Evolutionary conservation across 2,329 filamentous ascomycete species (phyloP).

Genomic region (Fusarium nelsonii): DNA sequence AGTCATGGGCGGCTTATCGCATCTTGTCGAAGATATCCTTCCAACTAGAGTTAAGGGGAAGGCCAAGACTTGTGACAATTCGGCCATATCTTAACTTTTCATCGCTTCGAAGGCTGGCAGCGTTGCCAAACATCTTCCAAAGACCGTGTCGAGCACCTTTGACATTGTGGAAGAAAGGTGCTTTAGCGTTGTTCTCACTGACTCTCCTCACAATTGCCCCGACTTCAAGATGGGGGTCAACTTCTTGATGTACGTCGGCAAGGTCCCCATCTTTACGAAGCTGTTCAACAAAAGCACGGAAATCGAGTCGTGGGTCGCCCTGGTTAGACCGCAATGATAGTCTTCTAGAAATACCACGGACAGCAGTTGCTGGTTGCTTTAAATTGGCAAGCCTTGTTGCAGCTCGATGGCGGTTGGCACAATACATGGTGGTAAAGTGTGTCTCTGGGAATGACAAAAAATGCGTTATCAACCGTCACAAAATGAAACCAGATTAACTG

Average conservation of each 20-base stretch:
- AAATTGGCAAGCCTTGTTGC: too few relatives aligned
- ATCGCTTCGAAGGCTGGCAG: constrained; percentile 51
- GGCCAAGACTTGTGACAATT: constrained; percentile 56
- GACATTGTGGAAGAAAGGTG: constrained; percentile 64
- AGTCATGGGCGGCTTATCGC: neutral
- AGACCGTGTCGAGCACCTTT: constrained; percentile 57
- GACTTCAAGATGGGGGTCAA: constrained; percentile 60
- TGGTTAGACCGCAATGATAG: neutral
- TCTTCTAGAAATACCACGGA: neutral
- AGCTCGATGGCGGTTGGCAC: too few relatives aligned
- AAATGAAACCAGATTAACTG: too few relatives aligned
- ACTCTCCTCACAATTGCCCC: constrained; percentile 61
- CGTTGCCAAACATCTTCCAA: constrained; percentile 61
- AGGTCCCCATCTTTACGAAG: constrained; percentile 55
- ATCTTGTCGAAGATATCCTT: constrained; percentile 3
- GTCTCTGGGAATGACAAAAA: too few relatives aligned
- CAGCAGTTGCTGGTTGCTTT: too few relatives aligned
- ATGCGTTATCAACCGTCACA: too few relatives aligned
- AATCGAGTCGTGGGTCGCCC: constrained; percentile 19
- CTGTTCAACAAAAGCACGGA: constrained; percentile 23
- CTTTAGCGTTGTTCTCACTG: constrained; percentile 59
- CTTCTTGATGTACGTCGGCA: constrained; percentile 56
- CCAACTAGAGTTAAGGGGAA: neutral
- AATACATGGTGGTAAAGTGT: too few relatives aligned
- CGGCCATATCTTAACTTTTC: constrained; percentile 55